A percentile compares a stretch with the other conserved stretches of the same genome.
These are phyloP conservation scores for Yarrowia sp. DNA, from an alignment of 805 yeast species.

Conservation along the genomic window DNA sequence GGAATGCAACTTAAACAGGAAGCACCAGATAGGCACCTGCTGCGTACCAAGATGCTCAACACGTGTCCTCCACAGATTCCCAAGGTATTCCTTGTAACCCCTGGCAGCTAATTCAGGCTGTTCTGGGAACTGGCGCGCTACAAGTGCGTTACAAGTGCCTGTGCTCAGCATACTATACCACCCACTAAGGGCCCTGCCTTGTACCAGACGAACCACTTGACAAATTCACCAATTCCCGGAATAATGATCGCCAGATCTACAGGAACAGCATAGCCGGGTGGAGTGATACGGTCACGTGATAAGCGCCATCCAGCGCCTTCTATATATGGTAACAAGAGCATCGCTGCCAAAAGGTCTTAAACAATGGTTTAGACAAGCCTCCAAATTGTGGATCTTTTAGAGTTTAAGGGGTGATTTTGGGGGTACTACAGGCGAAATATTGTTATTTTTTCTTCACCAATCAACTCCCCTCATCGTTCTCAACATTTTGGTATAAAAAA, in stretches of 20 bases:
- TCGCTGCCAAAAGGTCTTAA: conserved; percentile 6
- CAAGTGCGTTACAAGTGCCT: too few species aligned
- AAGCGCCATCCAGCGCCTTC: neutral
- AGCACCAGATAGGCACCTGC: neutral
- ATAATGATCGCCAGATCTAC: conserved; percentile 16
- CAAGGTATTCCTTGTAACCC: too few species aligned
- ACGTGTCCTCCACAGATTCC: conserved; percentile 2
- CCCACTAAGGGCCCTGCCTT: neutral
- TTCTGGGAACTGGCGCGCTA: too few species aligned
- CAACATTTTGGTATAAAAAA: too few species aligned
- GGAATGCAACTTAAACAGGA: conserved; percentile 33
- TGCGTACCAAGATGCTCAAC: neutral
- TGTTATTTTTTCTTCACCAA: too few species aligned
- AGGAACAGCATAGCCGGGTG: conserved; percentile 25
- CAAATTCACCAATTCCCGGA: neutral
- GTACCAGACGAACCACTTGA: too few species aligned
- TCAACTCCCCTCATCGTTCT: too few species aligned
- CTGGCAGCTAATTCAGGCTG: too few species aligned
- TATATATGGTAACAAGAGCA: neutral
- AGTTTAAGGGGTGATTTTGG: neutral
- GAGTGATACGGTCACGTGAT: conserved; percentile 11
- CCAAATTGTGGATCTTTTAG: neutral
- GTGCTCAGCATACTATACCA: neutral
- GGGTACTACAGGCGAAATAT: too few species aligned
- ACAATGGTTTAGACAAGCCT: neutral